Evolutionary conservation across 164 flowering plant genomes (phyloP).

Genomic region (Kingdonia uniflora): DNA sequence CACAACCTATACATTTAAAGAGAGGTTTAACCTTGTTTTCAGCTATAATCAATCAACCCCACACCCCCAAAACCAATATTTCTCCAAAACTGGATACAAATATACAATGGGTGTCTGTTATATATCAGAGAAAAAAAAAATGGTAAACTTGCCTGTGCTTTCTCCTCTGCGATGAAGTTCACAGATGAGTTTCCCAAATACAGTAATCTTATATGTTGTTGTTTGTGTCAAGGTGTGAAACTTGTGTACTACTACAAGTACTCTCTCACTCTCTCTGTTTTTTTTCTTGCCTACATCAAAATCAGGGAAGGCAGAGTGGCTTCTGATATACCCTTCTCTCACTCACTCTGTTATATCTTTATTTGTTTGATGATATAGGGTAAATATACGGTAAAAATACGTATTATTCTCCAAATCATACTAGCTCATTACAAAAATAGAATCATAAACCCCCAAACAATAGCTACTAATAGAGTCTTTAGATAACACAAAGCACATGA

Average conservation of each 20-base stretch:
- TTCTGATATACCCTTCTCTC: slow-evolving; percentile 38
- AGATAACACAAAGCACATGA: too few species aligned
- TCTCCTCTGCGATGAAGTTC: slow-evolving; percentile 14
- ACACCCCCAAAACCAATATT: slow-evolving; percentile 1
- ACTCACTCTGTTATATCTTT: neutral
- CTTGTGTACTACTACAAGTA: slow-evolving; percentile 24
- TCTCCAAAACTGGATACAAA: neutral
- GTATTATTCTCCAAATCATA: neutral
- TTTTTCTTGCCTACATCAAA: slow-evolving; percentile 33
- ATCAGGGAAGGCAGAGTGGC: slow-evolving; percentile 52
- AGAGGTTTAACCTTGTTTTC: too few species aligned
- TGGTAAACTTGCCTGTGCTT: slow-evolving; percentile 25
- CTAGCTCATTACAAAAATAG: too few species aligned
- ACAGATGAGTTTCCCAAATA: slow-evolving; percentile 20
- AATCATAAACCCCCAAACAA: too few species aligned
- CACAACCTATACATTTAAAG: too few species aligned
- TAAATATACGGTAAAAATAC: slow-evolving; percentile 3
- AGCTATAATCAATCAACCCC: too few species aligned
- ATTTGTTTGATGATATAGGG: neutral
- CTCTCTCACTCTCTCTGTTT: slow-evolving; percentile 17
- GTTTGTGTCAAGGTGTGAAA: slow-evolving; percentile 13
- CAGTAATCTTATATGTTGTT: slow-evolving; percentile 15
- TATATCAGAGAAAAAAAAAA: slow-evolving; percentile 7
- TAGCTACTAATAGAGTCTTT: too few species aligned
- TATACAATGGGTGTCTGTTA: too few species aligned